Conservation (phyloP, 768 basidiomycete genomes). For the Boletus coccyginus region DNA sequence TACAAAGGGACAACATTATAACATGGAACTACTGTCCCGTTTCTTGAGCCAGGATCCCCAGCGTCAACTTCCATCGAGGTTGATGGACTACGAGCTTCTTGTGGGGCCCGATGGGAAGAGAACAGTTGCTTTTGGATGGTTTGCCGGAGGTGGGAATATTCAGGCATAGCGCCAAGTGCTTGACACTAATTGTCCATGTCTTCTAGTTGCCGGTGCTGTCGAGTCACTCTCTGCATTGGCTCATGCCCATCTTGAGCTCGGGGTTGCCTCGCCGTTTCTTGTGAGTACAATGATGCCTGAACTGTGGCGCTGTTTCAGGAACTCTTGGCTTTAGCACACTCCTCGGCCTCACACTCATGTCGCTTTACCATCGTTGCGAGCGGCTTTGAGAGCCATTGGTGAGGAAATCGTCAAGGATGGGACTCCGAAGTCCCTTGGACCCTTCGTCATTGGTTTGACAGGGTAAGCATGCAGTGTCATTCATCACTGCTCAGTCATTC, state of each 20-base stretch:
- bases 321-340: constrained; percentile 44
- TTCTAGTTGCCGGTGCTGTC: constrained; percentile 74
- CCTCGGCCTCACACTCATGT: constrained; percentile 77
- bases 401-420: constrained; percentile 52
- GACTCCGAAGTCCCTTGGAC: constrained; percentile 63
- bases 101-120: constrained; percentile 62
- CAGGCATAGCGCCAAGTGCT: neutral
- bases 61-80: constrained; percentile 37
- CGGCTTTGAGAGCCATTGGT: constrained; percentile 56
- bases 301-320: neutral
- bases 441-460: constrained; percentile 78
- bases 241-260: constrained; percentile 72
- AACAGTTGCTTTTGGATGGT: constrained; percentile 89
- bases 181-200: constrained; percentile 1
- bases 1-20: constrained; percentile 83
- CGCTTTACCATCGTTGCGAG: constrained; percentile 50
- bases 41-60: constrained; percentile 44
- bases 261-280: constrained; percentile 80
- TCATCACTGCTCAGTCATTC: neutral
- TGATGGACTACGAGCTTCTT: constrained; percentile 87
- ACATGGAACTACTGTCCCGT: constrained; percentile 69
- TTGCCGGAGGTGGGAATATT: constrained; percentile 69
- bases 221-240: constrained; percentile 81
- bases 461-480: constrained; percentile 52
- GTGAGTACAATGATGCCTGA: constrained; percentile 39